Evolutionary conservation across 2,329 filamentous ascomycete species (phyloP).

Genomic region (Hymenoscyphus repandus): DNA sequence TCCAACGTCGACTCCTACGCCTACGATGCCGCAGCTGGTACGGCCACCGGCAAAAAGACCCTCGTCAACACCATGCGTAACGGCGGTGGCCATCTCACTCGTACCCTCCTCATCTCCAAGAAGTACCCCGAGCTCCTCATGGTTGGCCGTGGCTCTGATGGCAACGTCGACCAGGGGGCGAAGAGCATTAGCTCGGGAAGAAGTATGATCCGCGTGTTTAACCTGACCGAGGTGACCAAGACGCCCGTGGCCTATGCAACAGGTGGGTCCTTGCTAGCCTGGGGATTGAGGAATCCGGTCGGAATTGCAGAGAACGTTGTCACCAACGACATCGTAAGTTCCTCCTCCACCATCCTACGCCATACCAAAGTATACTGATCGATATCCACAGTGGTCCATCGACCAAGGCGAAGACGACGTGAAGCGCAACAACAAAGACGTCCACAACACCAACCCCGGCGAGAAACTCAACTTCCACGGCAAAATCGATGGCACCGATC

Average conservation of each 20-base stretch:
- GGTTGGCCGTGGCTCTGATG: constrained; percentile 11
- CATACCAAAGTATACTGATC: background rate
- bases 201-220: constrained; percentile 10
- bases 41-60: constrained; percentile 5
- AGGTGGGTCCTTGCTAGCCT: constrained; percentile 9
- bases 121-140: constrained; percentile 5
- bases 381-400: constrained; percentile 8
- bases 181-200: constrained; percentile 4
- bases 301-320: constrained; percentile 8
- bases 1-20: constrained; percentile 6
- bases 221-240: background rate
- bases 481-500: constrained; percentile 2
- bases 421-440: constrained; percentile 4
- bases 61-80: constrained; percentile 11
- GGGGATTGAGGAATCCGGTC: constrained; percentile 13
- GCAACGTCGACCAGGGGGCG: constrained; percentile 11
- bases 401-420: constrained; percentile 13
- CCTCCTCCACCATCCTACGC: background rate
- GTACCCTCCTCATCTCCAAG: constrained; percentile 11
- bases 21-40: constrained; percentile 10
- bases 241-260: constrained; percentile 4
- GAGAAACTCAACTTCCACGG: constrained; percentile 18
- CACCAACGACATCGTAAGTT: constrained; percentile 8
- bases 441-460: constrained; percentile 14
- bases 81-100: constrained; percentile 6